Percentiles rank a stretch among this genome's conserved stretches.
phyloP scores from a whole-genome alignment of 805 yeast species.

The Sugiyamaella valdiviana region DNA sequence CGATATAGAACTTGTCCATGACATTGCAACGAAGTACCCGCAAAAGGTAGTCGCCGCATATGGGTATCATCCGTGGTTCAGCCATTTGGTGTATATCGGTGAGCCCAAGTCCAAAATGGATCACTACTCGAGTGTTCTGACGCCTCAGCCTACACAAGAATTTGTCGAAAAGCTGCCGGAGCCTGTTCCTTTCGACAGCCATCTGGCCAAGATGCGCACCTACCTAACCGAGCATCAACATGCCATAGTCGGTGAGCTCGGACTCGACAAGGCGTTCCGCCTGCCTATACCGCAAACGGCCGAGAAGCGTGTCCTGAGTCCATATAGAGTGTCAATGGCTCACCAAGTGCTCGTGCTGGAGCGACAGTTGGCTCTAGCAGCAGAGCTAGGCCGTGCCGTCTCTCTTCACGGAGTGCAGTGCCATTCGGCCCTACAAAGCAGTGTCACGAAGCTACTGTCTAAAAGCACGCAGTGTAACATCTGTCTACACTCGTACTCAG shows the following conservation, averaged over 20 bases:
- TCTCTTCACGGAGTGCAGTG: conserved; percentile 84
- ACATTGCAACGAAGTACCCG: conserved; percentile 23
- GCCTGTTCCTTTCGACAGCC: conserved; percentile 44
- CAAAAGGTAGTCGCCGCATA: conserved; percentile 33
- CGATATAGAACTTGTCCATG: conserved; percentile 31
- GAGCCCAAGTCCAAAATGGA: conserved; percentile 16
- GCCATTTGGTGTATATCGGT: conserved; percentile 51
- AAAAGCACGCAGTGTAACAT: conserved; percentile 29
- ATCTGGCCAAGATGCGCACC: conserved; percentile 31
- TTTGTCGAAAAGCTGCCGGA: conserved; percentile 50
- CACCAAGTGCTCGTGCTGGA: conserved; percentile 61
- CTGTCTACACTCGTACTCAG: conserved; percentile 80
- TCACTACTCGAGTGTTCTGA: conserved; percentile 56
- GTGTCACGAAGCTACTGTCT: background rate
- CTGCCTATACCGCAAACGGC: conserved; percentile 50
- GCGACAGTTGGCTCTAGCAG: conserved; percentile 51
- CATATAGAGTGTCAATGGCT: conserved; percentile 49
- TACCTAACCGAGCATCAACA: conserved; percentile 30
- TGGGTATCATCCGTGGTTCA: conserved; percentile 89
- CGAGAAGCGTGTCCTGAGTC: conserved; percentile 29
- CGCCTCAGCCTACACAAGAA: conserved; percentile 31
- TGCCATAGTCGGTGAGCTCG: conserved; percentile 82
- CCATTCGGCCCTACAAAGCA: conserved; percentile 48
- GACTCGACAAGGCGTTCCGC: conserved; percentile 71
- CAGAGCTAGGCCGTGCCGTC: conserved; percentile 42